Percentiles rank a stretch among this genome's conserved stretches.
These are phyloP conservation scores for Solanum sparsipilum DNA, from an alignment of 257 asterid species.

Conservation along the genomic window DNA sequence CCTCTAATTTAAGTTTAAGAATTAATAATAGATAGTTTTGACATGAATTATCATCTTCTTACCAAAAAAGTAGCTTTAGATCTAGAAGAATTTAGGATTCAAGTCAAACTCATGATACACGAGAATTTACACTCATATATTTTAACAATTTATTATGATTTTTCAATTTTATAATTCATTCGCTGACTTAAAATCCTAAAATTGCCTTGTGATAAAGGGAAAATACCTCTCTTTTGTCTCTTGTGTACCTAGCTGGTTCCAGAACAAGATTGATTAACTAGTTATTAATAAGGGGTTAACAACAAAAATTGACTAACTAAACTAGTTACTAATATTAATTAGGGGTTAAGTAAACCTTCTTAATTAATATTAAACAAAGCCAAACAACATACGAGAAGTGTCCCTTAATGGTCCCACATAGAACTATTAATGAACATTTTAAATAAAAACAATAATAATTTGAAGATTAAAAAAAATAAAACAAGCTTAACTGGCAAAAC, in stretches of 20 bases:
- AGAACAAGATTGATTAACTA: background rate
- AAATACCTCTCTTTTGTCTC: background rate
- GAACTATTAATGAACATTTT: background rate
- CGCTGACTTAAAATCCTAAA: background rate
- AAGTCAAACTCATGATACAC: background rate
- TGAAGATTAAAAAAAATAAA: background rate
- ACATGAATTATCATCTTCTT: background rate
- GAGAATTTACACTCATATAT: background rate
- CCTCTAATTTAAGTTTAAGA: background rate
- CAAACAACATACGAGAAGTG: background rate
- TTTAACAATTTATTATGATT: background rate
- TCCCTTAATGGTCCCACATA: background rate
- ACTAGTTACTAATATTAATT: background rate
- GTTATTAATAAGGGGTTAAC: background rate
- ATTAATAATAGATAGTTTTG: background rate
- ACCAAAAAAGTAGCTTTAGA: too few species aligned
- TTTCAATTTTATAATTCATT: background rate
- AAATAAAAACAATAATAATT: background rate
- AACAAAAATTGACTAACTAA: background rate
- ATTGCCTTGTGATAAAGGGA: background rate
- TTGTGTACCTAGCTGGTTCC: background rate
- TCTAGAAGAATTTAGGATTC: background rate
- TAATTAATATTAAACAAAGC: background rate
- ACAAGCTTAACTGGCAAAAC: slow-evolving; percentile 10
- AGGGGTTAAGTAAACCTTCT: background rate